These are phyloP conservation scores for Trichoderma simmonsii DNA, from an alignment of 2,329 filamentous ascomycete species.

Conservation along the genomic window DNA sequence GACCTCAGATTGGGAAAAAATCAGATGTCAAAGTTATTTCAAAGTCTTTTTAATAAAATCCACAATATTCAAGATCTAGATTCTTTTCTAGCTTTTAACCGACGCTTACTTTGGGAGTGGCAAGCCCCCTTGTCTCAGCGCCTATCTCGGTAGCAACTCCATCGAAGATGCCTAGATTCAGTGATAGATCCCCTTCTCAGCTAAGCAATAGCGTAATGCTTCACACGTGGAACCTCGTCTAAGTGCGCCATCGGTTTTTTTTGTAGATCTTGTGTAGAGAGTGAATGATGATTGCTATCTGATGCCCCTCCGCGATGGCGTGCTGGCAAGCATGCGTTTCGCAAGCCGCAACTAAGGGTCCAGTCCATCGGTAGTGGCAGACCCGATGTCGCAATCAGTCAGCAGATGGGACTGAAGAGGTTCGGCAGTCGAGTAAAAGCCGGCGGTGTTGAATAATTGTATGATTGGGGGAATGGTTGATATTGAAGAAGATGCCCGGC, in stretches of 20 bases:
- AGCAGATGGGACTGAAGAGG: background rate
- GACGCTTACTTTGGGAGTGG: background rate
- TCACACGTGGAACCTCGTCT: background rate
- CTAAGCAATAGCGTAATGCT: background rate
- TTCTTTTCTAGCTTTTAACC: background rate
- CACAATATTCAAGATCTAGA: background rate
- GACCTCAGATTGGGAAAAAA: background rate
- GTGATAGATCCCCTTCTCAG: background rate
- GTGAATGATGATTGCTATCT: background rate
- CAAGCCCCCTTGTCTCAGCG: background rate
- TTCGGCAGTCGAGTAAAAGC: background rate
- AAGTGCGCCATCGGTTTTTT: background rate
- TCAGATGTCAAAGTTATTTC: background rate
- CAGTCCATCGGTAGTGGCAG: background rate
- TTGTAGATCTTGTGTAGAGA: background rate
- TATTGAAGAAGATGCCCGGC: background rate
- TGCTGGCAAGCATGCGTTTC: constrained; percentile 19
- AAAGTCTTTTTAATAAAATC: background rate
- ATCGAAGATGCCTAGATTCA: background rate
- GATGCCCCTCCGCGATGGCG: constrained; percentile 7
- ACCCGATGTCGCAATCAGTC: constrained; percentile 16
- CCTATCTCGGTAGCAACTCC: background rate
- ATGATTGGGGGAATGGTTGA: constrained; percentile 1
- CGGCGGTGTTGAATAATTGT: background rate
- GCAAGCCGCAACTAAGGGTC: constrained; percentile 4